Conservation (phyloP, 2,329 filamentous ascomycete species). For the Cercospora sp. region DNA sequence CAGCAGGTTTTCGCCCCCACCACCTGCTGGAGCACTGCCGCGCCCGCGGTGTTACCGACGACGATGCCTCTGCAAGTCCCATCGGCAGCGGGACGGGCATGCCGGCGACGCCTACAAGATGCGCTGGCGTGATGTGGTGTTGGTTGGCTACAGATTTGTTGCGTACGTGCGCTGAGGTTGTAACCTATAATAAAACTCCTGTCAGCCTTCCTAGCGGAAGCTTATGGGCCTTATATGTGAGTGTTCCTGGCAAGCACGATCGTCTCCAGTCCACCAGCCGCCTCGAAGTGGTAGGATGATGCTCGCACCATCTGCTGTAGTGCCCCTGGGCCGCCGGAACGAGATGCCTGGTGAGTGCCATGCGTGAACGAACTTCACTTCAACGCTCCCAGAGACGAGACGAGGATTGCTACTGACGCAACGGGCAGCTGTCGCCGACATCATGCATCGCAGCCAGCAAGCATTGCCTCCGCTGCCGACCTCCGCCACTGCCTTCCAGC, state of each 20-base stretch:
- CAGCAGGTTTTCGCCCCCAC: not conserved
- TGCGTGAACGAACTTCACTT: not conserved
- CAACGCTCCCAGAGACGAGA: not conserved
- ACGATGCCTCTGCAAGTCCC: not conserved
- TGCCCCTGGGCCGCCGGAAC: not conserved
- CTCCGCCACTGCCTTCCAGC: not conserved
- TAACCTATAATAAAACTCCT: not conserved
- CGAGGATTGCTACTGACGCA: not conserved
- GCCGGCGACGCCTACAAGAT: not conserved
- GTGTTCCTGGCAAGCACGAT: slow-evolving; percentile 7
- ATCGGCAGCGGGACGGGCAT: not conserved
- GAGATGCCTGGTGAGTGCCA: not conserved
- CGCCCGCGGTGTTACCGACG: not conserved
- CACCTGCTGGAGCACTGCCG: not conserved
- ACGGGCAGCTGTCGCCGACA: not conserved
- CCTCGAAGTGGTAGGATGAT: slow-evolving; percentile 27
- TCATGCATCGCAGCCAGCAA: not conserved
- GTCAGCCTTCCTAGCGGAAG: not conserved
- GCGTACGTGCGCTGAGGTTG: not conserved
- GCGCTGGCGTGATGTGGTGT: not conserved
- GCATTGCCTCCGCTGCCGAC: not conserved
- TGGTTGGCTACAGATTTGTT: not conserved
- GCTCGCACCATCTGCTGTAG: not conserved
- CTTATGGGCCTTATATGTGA: not conserved
- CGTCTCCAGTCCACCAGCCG: slow-evolving; percentile 17